Conservation (phyloP, 169 alveolate species). For the Eimeria praecox region DNA sequence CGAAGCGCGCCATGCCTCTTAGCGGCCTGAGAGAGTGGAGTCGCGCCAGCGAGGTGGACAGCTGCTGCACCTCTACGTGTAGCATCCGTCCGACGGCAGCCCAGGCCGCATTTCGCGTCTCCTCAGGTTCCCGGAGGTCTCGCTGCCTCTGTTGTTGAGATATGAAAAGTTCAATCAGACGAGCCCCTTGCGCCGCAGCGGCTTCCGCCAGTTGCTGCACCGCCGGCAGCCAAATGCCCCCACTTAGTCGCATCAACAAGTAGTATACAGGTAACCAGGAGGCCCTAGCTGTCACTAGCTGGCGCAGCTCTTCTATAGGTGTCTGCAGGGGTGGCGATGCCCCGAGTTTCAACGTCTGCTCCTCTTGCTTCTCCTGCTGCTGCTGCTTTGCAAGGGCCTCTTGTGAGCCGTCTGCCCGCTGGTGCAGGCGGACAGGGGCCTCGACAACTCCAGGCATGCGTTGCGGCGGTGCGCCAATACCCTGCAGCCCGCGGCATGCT, state of each 20-base stretch:
- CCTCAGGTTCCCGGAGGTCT: not conserved
- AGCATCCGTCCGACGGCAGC: slow-evolving; percentile 67
- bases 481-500: slow-evolving; percentile 17
- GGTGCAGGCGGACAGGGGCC: not conserved
- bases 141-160: not conserved
- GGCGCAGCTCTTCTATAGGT: slow-evolving; percentile 34
- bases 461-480: not conserved
- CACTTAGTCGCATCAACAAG: slow-evolving; percentile 15
- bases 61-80: slow-evolving; percentile 50
- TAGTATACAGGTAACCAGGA: slow-evolving; percentile 53
- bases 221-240: slow-evolving; percentile 65
- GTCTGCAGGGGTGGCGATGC: not conserved
- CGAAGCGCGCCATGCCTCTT: slow-evolving; percentile 27
- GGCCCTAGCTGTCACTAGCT: slow-evolving; percentile 46
- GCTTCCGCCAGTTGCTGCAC: slow-evolving; percentile 70
- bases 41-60: slow-evolving; percentile 29
- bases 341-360: not conserved
- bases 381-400: not conserved
- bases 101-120: slow-evolving; percentile 10
- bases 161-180: slow-evolving; percentile 25
- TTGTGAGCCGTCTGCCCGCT: not conserved
- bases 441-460: not conserved
- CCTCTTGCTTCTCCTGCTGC: not conserved
- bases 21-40: slow-evolving; percentile 55
- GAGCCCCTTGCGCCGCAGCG: slow-evolving; percentile 43